Evolutionary conservation across 2,329 filamentous ascomycete genomes (phyloP).

Genomic region (Clonostachys solani): DNA sequence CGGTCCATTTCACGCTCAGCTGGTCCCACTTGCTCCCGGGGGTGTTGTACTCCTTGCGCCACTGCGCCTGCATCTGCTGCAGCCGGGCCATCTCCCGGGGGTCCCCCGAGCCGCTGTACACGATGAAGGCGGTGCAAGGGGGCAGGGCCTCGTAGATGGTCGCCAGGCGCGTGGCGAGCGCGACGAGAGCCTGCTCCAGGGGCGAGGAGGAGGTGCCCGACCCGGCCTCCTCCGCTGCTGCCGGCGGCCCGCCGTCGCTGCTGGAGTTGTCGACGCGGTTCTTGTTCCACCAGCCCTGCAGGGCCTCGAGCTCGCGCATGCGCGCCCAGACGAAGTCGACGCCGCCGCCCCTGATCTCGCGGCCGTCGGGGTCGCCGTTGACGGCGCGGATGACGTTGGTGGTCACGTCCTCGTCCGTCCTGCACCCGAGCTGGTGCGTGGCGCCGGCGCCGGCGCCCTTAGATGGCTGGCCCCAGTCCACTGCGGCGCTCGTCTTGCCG

Average conservation of each 20-base stretch:
- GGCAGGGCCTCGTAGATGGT: slow-evolving; percentile 55
- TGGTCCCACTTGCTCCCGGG: slow-evolving; percentile 63
- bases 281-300: slow-evolving; percentile 65
- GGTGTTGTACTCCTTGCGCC: slow-evolving; percentile 60
- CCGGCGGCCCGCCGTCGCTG: slow-evolving; percentile 26
- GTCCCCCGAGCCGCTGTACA: slow-evolving; percentile 64
- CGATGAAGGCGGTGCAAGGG: slow-evolving; percentile 60
- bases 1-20: slow-evolving; percentile 64
- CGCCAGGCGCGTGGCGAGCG: slow-evolving; percentile 43
- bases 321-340: slow-evolving; percentile 66
- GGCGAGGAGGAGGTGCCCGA: slow-evolving; percentile 14
- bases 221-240: slow-evolving; percentile 2
- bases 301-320: slow-evolving; percentile 60
- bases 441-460: slow-evolving; percentile 54
- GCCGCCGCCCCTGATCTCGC: slow-evolving; percentile 52
- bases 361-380: slow-evolving; percentile 51
- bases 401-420: slow-evolving; percentile 54
- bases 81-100: slow-evolving; percentile 62
- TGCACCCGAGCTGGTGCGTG: slow-evolving; percentile 52
- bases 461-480: slow-evolving; percentile 84
- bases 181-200: slow-evolving; percentile 40
- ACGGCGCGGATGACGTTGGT: slow-evolving; percentile 53
- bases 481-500: slow-evolving; percentile 65
- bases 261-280: slow-evolving; percentile 36
- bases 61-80: slow-evolving; percentile 55